A percentile compares a stretch with the other conserved stretches of the same genome.
Evolutionary conservation across 1,139 yeast species (phyloP).

Genomic region (Hansenula lynferdii): DNA sequence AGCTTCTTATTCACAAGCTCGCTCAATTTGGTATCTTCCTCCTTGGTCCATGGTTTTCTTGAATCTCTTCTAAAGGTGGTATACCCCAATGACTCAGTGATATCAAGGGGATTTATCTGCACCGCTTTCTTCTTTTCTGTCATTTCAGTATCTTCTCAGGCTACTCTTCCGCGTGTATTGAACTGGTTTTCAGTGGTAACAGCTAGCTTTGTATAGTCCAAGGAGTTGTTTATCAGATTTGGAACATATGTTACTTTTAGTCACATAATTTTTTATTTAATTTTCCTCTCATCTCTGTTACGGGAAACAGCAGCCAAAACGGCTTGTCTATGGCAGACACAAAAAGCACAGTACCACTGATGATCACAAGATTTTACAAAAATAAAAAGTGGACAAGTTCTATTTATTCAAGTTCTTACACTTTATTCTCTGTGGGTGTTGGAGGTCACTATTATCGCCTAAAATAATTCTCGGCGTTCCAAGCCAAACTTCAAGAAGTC

Average conservation of each 20-base stretch:
- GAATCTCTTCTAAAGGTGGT: conserved; percentile 62
- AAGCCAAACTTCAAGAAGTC: conserved; percentile 8
- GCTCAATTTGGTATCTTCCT: conserved; percentile 51
- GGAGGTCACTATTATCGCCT: too few relatives aligned
- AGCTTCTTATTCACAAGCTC: conserved; percentile 32
- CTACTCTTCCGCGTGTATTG: too few relatives aligned
- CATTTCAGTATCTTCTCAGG: too few relatives aligned
- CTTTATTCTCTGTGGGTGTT: too few relatives aligned
- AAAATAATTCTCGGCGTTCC: background rate
- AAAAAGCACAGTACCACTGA: too few relatives aligned
- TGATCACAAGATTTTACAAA: too few relatives aligned
- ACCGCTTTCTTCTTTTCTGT: conserved; percentile 17
- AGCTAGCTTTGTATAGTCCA: background rate
- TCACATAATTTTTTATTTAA: conserved; percentile 1
- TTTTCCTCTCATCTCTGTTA: background rate
- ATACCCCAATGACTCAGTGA: conserved; percentile 72
- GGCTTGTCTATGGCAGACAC: background rate
- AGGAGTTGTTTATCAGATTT: background rate
- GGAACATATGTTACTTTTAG: background rate
- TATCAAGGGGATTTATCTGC: conserved; percentile 59
- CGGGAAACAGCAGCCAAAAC: background rate
- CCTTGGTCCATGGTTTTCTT: conserved; percentile 64
- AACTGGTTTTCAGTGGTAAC: too few relatives aligned
- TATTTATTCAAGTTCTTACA: too few relatives aligned
- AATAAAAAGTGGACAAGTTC: too few relatives aligned